Percentiles rank a stretch among this genome's conserved stretches.
Conservation (phyloP, 2,329 filamentous ascomycete genomes). For the Aspergillus sergii region DNA sequence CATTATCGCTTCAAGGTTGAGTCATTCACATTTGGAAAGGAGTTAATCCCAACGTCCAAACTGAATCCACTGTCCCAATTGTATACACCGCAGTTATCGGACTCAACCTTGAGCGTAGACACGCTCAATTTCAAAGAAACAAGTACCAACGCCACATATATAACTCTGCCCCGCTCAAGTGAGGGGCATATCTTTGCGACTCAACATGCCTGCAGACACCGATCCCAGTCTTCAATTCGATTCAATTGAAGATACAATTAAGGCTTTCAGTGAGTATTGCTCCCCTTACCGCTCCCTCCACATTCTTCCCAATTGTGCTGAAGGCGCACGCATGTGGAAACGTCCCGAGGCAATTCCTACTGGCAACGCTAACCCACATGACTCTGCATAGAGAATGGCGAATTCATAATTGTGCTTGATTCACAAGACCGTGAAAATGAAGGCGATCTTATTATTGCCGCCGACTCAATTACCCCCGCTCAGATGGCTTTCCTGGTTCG, state of each 20-base stretch:
- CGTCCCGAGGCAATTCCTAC: background rate
- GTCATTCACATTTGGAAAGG: background rate
- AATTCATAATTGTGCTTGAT: slow-evolving; percentile 96
- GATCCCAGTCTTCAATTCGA: slow-evolving; percentile 41
- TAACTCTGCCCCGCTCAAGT: slow-evolving; percentile 17
- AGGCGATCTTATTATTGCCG: slow-evolving; percentile 95
- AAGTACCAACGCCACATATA: background rate
- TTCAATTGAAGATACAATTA: slow-evolving; percentile 46
- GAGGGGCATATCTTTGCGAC: slow-evolving; percentile 27
- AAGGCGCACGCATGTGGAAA: background rate
- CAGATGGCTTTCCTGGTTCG: slow-evolving; percentile 98
- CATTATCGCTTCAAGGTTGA: background rate
- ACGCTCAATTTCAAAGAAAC: background rate
- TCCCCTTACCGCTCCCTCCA: background rate
- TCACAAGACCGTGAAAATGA: slow-evolving; percentile 93
- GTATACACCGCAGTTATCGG: background rate
- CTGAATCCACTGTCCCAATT: background rate
- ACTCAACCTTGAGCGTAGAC: too few relatives aligned
- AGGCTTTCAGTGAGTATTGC: slow-evolving; percentile 42
- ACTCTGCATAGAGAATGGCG: slow-evolving; percentile 64
- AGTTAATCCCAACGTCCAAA: background rate
- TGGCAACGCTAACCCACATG: slow-evolving; percentile 9
- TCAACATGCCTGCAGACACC: slow-evolving; percentile 38
- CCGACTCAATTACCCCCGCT: slow-evolving; percentile 76
- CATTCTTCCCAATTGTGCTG: background rate